Evolutionary conservation across 352 stramenopile species (phyloP), one percentile per base, ranked within the genome.

Genomic region (Plasmopara viticola): DNA sequence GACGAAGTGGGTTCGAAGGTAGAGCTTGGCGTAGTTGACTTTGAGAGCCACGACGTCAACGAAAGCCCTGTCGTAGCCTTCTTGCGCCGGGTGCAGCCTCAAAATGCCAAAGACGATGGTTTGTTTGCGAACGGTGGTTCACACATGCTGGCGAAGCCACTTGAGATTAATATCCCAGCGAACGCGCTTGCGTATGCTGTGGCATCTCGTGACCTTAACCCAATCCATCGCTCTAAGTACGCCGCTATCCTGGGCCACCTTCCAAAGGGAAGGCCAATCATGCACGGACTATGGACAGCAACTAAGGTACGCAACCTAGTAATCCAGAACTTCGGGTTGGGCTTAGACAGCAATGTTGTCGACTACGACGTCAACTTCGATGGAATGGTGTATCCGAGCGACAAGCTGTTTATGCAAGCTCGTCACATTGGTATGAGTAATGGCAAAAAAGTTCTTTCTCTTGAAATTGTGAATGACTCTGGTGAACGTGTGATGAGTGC

Each of bases 241-340:
- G 67, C 82, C 13, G 86, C 84, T 0, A 66, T 84, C n/a, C 58
- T 94, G 8, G 84, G 79, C 6, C 71, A 81, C 38, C 68, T 95
- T 44, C 84, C 86, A 13, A 60, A 75, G 12, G 76, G 74, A 15
- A 74, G 78, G 56, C 78, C 86, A 7, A 92, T 95, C 60, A 92
- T 94, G 78, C 84, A 95, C 51, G 86, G 86, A 25, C 69, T 95
- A 74, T 95, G 86, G 86, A 90, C 77, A 18, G 82, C 80, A 3
- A 87, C 72, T n/a, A 94, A 92, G 56, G 80, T 89, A 9, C 84
- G 82, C 14, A 65, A 74, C n/a, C 50, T 91, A 44, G 60, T 87
- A 10, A 70, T 82, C 9, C 55, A 75, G 38, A 60, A 67, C 25
- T 83, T 91, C 37, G 72, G 70, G 10, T 40, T 49, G 8, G 62